Percentiles rank a stretch among this genome's conserved stretches.
These are phyloP conservation scores for Poa pratensis DNA, from an alignment of 176 grass and related monocot genomes.

Conservation along the genomic window DNA sequence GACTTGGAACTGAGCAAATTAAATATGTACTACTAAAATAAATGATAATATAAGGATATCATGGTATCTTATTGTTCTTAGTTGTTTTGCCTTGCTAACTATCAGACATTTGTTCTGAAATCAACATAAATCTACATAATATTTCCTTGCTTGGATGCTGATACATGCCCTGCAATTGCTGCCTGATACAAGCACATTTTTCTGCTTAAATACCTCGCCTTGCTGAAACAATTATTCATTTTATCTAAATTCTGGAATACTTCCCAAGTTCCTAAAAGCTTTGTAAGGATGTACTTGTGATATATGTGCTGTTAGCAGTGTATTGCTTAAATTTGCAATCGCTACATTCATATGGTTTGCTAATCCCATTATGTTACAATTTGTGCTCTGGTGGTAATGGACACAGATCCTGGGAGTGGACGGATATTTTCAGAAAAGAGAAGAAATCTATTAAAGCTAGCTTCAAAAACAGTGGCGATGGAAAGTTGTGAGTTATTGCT, in stretches of 20 bases:
- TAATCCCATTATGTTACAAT: slow-evolving; percentile 27
- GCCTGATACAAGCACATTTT: slow-evolving; percentile 25
- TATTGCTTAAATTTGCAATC: slow-evolving; percentile 36
- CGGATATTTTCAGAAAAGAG: slow-evolving; percentile 73
- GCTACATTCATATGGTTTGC: slow-evolving; percentile 9
- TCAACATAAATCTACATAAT: slow-evolving; percentile 2
- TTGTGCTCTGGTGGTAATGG: slow-evolving; percentile 34
- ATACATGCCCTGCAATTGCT: neutral
- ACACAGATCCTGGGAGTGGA: slow-evolving; percentile 48
- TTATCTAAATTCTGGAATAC: neutral
- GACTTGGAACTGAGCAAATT: neutral
- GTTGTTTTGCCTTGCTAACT: slow-evolving; percentile 19
- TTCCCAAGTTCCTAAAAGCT: neutral
- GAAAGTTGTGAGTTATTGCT: slow-evolving; percentile 61
- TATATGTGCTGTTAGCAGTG: slow-evolving; percentile 28
- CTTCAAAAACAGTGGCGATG: slow-evolving; percentile 55
- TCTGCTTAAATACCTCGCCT: neutral
- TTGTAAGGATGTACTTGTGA: neutral
- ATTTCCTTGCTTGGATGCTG: slow-evolving; percentile 16
- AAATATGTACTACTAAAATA: slow-evolving; percentile 10
- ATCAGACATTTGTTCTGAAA: slow-evolving; percentile 3
- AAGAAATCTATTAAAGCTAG: slow-evolving; percentile 71
- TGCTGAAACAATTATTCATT: neutral
- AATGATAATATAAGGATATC: slow-evolving; percentile 4
- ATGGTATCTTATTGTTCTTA: neutral